Base-by-base conservation (phyloP, 2,329 filamentous ascomycete species). In the Fusarium armeniacum region DNA sequence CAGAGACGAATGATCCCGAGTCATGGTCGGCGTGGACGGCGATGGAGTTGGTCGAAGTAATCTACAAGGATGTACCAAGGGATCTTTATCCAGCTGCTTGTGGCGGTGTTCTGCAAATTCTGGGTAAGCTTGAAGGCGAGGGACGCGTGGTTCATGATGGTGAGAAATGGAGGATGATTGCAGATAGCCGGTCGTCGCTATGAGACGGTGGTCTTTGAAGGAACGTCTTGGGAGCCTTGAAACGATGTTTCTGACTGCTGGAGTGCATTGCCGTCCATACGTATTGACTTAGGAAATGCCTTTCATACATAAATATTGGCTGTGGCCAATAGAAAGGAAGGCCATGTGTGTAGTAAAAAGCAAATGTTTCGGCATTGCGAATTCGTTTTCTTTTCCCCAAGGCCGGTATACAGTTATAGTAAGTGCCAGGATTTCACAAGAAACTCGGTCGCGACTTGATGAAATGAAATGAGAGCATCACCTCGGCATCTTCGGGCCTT, bases 11-110 rank as follows among this genome's bases (percentile, higher is more conserved):
- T 46, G 68, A 78, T 4, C 71, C 75, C 35, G 67, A 66, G 20
- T 46, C 58, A 12, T 62, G 47, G 26, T 62, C 81, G 61, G 78
- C 79, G 1, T 93, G 91, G 92, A 88, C 86, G 9, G 85, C 89
- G 11, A 90, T 93, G 86, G 93, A 95, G 62, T 83, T 98, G 68
- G 95, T 98, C n/a, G 92, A 91, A 79, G 83, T 92, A 33, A 93
- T 99, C 35, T 99, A 99, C 78, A 86, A 85, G 55, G 90, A 93
- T 73, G 90, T 97, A 24, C 90, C 92, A 0, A 89, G 92, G 77
- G 88, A 85, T 74, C 82, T 98, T 70, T 92, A 94, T 79, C 76
- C 85, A 13, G 90, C 94, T 11, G 96, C 96, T 0, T 89, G 92
- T 67, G 85, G 86, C 41, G 94, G 94, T 2, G 83, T 98, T 9